Conservation (phyloP, 2,329 filamentous ascomycete genomes). For the Gnomoniopsis sp. region DNA sequence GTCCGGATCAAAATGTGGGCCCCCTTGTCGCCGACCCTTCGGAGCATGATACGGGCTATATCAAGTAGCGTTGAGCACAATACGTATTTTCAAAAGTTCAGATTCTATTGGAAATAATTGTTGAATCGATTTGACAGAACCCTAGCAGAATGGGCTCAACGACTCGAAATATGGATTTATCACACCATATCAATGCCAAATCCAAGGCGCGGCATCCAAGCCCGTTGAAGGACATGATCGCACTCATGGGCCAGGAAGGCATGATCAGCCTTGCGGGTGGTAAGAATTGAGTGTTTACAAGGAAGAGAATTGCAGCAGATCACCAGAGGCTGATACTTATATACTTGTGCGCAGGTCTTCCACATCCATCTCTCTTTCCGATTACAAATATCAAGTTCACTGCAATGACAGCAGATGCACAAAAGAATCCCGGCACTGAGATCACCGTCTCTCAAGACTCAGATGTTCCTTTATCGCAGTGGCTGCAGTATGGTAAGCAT, state of each 20-base stretch:
- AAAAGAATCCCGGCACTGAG: background rate
- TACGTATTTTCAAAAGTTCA: background rate
- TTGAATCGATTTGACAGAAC: too few species aligned
- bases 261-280: constrained; percentile 32
- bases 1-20: background rate
- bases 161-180: constrained; percentile 19
- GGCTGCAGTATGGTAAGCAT: constrained; percentile 20
- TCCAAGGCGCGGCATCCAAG: constrained; percentile 28
- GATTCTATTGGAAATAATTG: background rate
- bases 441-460: background rate
- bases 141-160: background rate
- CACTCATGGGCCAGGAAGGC: constrained; percentile 30
- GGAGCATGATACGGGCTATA: background rate
- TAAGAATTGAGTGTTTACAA: background rate
- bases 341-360: constrained; percentile 25
- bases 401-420: background rate
- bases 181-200: constrained; percentile 29
- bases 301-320: too few species aligned
- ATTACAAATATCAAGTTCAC: constrained; percentile 16
- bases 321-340: too few species aligned
- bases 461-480: constrained; percentile 20
- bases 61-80: background rate
- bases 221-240: constrained; percentile 31
- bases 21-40: background rate
- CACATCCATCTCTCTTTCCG: constrained; percentile 28